Evolutionary conservation across 1,139 yeast species (phyloP).

Genomic region (Diutina neorugosa): DNA sequence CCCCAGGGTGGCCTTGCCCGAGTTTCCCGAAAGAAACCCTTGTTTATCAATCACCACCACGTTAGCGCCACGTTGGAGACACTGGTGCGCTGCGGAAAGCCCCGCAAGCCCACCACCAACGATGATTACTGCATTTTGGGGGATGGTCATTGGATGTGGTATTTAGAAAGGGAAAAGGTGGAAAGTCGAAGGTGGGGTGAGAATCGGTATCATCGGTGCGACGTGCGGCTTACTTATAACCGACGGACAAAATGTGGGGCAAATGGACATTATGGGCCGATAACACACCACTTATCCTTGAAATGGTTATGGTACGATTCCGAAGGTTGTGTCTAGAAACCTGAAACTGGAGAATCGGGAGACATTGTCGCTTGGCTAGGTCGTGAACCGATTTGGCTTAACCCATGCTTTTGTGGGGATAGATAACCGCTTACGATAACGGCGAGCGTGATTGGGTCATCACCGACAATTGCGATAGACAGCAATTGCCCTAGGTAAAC

Average conservation of each 20-base stretch:
- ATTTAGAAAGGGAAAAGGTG: not conserved
- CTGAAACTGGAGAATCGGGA: no score
- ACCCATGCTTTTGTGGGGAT: not conserved
- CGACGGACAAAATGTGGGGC: not conserved
- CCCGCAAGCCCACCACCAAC: conserved; percentile 83
- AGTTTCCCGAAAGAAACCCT: conserved; percentile 61
- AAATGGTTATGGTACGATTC: not conserved
- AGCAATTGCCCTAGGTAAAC: no score
- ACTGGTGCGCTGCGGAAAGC: conserved; percentile 60
- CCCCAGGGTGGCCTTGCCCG: conserved; percentile 75
- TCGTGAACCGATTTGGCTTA: no score
- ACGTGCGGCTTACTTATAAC: not conserved
- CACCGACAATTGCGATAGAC: no score
- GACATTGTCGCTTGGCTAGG: no score
- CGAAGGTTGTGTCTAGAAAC: no score
- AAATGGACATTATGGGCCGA: not conserved
- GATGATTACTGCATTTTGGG: conserved; percentile 38
- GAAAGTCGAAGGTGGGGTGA: not conserved
- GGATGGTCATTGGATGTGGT: conserved; percentile 8
- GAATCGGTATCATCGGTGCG: not conserved
- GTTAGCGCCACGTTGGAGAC: conserved; percentile 42
- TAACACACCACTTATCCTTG: no score
- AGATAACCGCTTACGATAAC: not conserved
- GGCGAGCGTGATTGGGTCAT: not conserved
- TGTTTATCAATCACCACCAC: conserved; percentile 53